Base-by-base conservation (phyloP, 495 filamentous ascomycete species). In the Echria macrotheca region DNA sequence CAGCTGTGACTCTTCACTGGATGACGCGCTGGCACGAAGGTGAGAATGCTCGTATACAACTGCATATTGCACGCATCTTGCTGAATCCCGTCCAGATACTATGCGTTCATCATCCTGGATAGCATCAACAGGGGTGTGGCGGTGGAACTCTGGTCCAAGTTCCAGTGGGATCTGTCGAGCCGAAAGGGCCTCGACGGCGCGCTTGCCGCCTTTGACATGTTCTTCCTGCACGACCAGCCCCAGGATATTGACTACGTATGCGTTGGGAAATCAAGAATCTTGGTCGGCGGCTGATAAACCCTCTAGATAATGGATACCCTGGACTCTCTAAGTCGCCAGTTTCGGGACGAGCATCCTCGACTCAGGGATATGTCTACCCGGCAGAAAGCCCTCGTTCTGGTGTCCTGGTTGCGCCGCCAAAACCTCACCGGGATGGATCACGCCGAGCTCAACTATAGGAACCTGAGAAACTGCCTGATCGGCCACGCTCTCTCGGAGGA, bases 141-240 rank as follows among this genome's bases (percentile, higher is more conserved):
- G 9, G 69, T 97, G 19, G 73, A 81, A 22, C 77, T 86, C 60
- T 96, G 89, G 91, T 66, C 69, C 38, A 78, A 73, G 44, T 71
- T 68, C 42, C 68, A 73, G 38, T 55, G 53, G 17, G 57, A 44
- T 15, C 57, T 59, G 12, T 31, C 58, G 33, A 57, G 56, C 45
- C 38, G 44, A 18, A 19, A 31, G 22, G 55, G 59, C 2, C 74
- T 95, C 31, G 91, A 95, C 61, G 74, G 76, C 37, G 87, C 84
- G 5, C 68, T 96, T 21, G 85, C 80, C 11, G 82, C 83, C 17
- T 95, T 91, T 57, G 93, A 97, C 57, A 76, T 96, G 60, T 96
- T 96, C 60, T 79, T 93, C 28, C 70, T 89, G 9, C 78, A 82
- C 49, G 83, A 82, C 37, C 74, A 77, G 11, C 74, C 80, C 33